Conservation (phyloP, 176 grass and related monocot species). For the Stipa capillata region DNA sequence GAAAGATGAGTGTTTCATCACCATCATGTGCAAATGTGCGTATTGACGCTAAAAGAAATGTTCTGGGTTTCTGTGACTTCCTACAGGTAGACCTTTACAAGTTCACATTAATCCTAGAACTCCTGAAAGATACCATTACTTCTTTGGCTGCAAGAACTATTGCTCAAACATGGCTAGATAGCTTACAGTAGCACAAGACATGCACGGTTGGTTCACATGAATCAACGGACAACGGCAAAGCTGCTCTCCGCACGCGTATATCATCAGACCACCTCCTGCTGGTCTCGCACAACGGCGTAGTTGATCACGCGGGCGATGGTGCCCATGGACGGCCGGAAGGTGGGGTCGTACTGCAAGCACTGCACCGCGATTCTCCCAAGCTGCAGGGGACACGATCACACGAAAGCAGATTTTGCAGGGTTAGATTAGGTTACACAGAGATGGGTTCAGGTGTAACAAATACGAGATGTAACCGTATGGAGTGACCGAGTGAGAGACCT, state of each 20-base stretch:
- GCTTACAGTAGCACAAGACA: background rate
- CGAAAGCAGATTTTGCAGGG: background rate
- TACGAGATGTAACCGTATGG: background rate
- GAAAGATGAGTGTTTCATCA: background rate
- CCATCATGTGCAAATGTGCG: background rate
- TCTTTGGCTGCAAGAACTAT: background rate
- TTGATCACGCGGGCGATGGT: conserved; percentile 44
- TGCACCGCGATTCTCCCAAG: conserved; percentile 45
- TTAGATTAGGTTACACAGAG: background rate
- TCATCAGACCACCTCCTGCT: conserved; percentile 39
- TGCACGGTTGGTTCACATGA: no score
- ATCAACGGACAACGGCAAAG: conserved; percentile 14
- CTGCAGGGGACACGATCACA: conserved; percentile 23
- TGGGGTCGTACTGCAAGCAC: conserved; percentile 42
- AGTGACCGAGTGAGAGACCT: conserved; percentile 26
- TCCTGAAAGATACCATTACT: no score
- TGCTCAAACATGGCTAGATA: background rate
- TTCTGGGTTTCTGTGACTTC: no score
- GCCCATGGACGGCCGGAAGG: conserved; percentile 42
- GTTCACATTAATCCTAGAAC: no score
- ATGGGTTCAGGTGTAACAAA: background rate
- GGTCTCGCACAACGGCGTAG: conserved; percentile 42
- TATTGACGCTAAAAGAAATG: no score
- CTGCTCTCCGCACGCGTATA: background rate
- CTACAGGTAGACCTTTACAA: no score